Base-by-base conservation (phyloP, 2,329 filamentous ascomycete species). In the Ophiosphaerella herpotricha region DNA sequence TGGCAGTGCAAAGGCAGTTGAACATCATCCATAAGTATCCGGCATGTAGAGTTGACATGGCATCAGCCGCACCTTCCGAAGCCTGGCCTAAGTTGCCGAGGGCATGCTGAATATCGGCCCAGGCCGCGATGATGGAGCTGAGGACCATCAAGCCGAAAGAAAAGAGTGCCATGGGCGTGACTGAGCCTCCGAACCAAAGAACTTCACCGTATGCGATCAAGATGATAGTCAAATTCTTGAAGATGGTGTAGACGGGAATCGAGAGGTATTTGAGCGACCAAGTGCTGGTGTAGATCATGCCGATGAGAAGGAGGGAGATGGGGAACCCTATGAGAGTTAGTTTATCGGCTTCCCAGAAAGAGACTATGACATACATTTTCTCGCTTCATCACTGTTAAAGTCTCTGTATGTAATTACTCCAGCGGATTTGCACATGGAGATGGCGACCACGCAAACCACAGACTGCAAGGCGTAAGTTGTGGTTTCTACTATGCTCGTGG, bases 201-300 rank as follows among this genome's bases (percentile, higher is more conserved):
- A 99, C 93, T 77, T 99, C 94, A 63, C 94, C 94, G 64, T 99
- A 99, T 48, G 94, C 94, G 68, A 97, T 99, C 59, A 97, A 86
- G 67, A 99, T 97, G 74, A 96, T 99, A 54, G 94, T 97, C 80
- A 99, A 77, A 79, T 99, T 99, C 84, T 99, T 99, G 84, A 99
- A 99, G 74, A 99, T 99, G 48, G 94, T 99, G 78, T 99, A 99
- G 23, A 99, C 94, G 21, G 94, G 94, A 48, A 99, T 96, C 29
- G 92, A 97, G 54, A 99, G 88, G 77, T 87, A 97, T 77, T 97
- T 91, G 39, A 99, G 85, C 16, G 94, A 91, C 80, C 97, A 97
- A 68, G 90, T 94, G 68, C 91, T 87, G 47, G 94, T 97, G 78
- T 97, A 99, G 76, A 99, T 97, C 94, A 97, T 99, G 72, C 91